Conservation (phyloP, 257 asterid genomes). For the Solanum chiquidenum region DNA sequence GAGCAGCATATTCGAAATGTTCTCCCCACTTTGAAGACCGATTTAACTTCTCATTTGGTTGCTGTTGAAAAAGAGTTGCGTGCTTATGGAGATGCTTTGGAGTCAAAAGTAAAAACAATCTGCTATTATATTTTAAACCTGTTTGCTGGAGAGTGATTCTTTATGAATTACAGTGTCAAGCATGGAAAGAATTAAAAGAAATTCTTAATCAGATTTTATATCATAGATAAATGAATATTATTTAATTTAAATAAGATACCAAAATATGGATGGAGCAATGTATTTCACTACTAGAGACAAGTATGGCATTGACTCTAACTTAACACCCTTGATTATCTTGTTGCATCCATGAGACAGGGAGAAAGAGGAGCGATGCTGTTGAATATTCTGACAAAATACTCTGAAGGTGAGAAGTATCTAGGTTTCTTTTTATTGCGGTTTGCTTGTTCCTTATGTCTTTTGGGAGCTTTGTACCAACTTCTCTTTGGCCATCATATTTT, state of each 20-base stretch:
- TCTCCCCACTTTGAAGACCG: conserved; percentile 87
- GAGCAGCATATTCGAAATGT: conserved; percentile 77
- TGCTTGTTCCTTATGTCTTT: neutral
- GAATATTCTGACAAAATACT: conserved; percentile 74
- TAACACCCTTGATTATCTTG: neutral
- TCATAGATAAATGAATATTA: neutral
- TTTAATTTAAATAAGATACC: neutral
- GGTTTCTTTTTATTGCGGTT: neutral
- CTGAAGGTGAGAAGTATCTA: conserved; percentile 48
- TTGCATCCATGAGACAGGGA: conserved; percentile 26
- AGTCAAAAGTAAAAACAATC: conserved; percentile 54
- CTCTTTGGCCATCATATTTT: neutral
- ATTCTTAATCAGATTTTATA: neutral
- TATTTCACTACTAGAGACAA: neutral
- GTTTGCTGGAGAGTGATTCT: neutral
- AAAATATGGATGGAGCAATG: neutral
- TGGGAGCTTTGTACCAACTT: neutral
- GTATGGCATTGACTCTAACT: neutral
- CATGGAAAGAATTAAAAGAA: neutral
- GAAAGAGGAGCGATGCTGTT: conserved; percentile 81
- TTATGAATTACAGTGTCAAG: neutral
- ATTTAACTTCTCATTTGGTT: conserved; percentile 56
- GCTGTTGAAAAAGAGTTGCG: conserved; percentile 90
- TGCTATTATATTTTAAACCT: neutral
- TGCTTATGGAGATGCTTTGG: conserved; percentile 82